Percentiles rank a stretch among this genome's conserved stretches.
Evolutionary conservation across 257 asterid genomes (phyloP).

Genomic region (Primulina tabacum): DNA sequence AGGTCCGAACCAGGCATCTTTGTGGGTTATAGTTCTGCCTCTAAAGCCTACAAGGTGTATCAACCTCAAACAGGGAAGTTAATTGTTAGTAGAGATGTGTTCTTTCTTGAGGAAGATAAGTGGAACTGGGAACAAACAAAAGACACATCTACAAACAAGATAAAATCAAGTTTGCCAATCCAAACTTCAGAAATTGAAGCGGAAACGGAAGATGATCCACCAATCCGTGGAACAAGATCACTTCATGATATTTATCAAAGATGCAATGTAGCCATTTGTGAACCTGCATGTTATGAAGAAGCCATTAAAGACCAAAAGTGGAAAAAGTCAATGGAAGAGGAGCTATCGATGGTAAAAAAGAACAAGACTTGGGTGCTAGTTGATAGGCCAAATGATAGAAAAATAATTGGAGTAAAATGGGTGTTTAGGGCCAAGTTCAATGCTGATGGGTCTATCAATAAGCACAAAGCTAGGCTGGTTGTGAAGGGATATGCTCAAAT

Average conservation of each 20-base stretch:
- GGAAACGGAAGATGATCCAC: neutral
- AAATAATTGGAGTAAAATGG: slow-evolving; percentile 19
- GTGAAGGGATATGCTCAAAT: slow-evolving; percentile 11
- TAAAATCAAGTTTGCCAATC: neutral
- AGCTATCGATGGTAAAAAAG: neutral
- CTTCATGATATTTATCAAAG: neutral
- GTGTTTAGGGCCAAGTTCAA: slow-evolving; percentile 15
- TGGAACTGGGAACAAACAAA: neutral
- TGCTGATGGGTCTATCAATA: slow-evolving; percentile 11
- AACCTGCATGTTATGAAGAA: neutral
- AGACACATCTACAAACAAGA: neutral
- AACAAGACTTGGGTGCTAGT: neutral
- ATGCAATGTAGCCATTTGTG: neutral
- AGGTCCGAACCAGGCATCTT: too few species aligned
- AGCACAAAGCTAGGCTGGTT: slow-evolving; percentile 15
- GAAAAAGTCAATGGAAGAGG: neutral
- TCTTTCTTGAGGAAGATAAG: neutral
- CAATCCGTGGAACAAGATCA: neutral
- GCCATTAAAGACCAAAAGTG: neutral
- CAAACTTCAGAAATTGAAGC: neutral
- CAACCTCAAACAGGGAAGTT: neutral
- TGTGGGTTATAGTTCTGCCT: neutral
- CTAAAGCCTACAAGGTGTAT: neutral
- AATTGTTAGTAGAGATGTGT: neutral
- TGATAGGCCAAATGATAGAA: neutral